Conservation (phyloP, 73 alveolate genomes). For the Paramecium primaurelia region DNA sequence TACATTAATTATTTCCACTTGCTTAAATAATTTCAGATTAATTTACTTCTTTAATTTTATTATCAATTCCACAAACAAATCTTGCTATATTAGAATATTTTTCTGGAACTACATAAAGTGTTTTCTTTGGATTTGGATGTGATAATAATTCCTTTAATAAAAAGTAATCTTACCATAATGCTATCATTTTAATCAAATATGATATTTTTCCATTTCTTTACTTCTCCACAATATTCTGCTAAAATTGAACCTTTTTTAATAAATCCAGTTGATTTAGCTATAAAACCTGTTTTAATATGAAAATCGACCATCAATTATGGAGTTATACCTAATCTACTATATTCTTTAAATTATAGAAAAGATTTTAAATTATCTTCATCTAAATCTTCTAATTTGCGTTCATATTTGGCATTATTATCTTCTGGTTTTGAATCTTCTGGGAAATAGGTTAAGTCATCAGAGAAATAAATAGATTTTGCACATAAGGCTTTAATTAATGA, state of each 20-base stretch:
- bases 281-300: background rate
- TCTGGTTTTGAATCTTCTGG: slow-evolving; percentile 7
- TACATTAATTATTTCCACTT: background rate
- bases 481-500: background rate
- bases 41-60: background rate
- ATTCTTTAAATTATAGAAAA: background rate
- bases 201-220: background rate
- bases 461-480: slow-evolving; percentile 21
- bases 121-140: slow-evolving; percentile 5
- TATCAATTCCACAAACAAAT: slow-evolving; percentile 35
- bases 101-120: slow-evolving; percentile 1
- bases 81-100: background rate
- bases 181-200: slow-evolving; percentile 22
- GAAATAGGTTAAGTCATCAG: background rate
- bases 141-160: background rate
- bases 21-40: background rate
- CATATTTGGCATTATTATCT: background rate
- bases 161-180: background rate
- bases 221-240: slow-evolving; percentile 20
- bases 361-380: background rate
- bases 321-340: background rate
- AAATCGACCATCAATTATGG: background rate
- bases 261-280: slow-evolving; percentile 20
- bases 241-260: background rate
- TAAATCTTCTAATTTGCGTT: background rate